Evolutionary conservation across 1,139 yeast species (phyloP), one percentile per base, ranked within the genome.

Genomic region (Yamadazyma epiphylla): DNA sequence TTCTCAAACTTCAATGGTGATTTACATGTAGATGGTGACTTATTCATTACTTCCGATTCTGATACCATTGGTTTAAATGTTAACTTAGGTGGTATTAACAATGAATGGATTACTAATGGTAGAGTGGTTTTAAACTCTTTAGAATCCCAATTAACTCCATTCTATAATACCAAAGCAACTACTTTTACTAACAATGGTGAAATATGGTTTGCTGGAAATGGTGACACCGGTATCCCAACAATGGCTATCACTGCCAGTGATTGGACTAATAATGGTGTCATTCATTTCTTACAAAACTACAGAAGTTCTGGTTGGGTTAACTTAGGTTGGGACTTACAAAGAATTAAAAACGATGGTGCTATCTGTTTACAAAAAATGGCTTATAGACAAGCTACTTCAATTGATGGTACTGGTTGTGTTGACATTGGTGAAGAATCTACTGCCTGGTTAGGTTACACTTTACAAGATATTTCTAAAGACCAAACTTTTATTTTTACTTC

Each of bases 331-430:
- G 39, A 36, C 17, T 28, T 36, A 21, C 39, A 34, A 32, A 4
- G n/a, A 8, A 36, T 37, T 20, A 19, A 19, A 7, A 45, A 45
- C 27, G 32, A 38, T 25, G 51, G 48, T 32, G 34, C 43, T 17
- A 38, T 47, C 19, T 47, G 52, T 36, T 32, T 47, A 19, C 19
- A 36, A 21, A 37, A 45, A 17, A 26, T 33, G 21, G 37, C 37
- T 11, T 47, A 34, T 23, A 27, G 29, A 22, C 49, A 44, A 31
- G 35, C 41, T 16, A 35, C 41, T 12, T 12, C 15, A 11, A 38
- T 47, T 20, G 15, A 19, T 3, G 53, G 53, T 19, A 28, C 27
- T 16, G 52, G 52, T 25, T 48, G 52, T 36, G 29, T 44, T 29
- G 47, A 37, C 27, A 38, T 43, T 24, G 46, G 47, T 28, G 24